phyloP scores from a whole-genome alignment of 2,329 filamentous ascomycete genomes.

The Phaeoacremonium minimum region DNA sequence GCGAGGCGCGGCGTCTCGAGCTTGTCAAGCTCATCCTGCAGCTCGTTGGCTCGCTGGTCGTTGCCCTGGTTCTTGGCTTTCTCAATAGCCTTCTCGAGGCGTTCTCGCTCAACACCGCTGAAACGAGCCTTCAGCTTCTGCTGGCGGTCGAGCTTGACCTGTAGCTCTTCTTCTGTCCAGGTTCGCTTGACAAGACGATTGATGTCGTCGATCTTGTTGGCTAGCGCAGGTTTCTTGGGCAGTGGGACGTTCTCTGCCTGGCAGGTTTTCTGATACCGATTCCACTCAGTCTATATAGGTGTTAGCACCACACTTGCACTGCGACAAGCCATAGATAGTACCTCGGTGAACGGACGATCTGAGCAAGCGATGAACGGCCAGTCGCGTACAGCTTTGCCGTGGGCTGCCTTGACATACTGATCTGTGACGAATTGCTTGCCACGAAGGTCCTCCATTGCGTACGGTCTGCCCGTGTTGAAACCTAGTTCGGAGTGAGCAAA shows the following conservation, averaged over 20 bases:
- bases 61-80: slow-evolving; percentile 63
- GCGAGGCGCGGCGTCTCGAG: slow-evolving; percentile 67
- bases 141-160: slow-evolving; percentile 70
- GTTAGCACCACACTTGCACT: slow-evolving; percentile 15
- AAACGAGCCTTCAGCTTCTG: slow-evolving; percentile 63
- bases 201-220: slow-evolving; percentile 75
- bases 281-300: slow-evolving; percentile 63
- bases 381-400: slow-evolving; percentile 77
- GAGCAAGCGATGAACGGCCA: slow-evolving; percentile 92
- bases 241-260: slow-evolving; percentile 66
- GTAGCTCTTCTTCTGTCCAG: slow-evolving; percentile 81
- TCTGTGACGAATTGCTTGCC: slow-evolving; percentile 79
- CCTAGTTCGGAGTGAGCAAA: slow-evolving; percentile 40
- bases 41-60: slow-evolving; percentile 45
- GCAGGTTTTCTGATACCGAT: slow-evolving; percentile 73
- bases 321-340: slow-evolving; percentile 29
- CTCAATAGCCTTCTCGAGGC: slow-evolving; percentile 60
- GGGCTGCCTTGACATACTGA: slow-evolving; percentile 75
- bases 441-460: slow-evolving; percentile 71
- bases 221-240: slow-evolving; percentile 67
- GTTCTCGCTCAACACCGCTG: slow-evolving; percentile 63
- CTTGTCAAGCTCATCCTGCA: slow-evolving; percentile 58
- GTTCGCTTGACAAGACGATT: slow-evolving; percentile 72
- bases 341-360: slow-evolving; percentile 78
- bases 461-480: slow-evolving; percentile 75